Evolutionary conservation across 1,284 basidiomycete genomes (phyloP).

Genomic region (Ustilago xerochloae): DNA sequence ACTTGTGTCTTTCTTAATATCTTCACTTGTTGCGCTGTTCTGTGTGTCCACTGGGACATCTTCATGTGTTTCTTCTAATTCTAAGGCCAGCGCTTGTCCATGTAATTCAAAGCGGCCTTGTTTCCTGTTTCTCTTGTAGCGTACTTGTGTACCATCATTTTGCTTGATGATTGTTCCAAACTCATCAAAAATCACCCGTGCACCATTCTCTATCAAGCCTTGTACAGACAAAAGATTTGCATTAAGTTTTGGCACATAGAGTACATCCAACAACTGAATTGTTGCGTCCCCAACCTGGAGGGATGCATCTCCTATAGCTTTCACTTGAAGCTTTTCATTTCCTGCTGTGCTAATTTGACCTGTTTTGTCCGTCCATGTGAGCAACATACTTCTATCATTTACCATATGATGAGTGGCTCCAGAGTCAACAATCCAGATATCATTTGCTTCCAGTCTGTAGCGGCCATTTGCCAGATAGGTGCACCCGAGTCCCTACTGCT

Average conservation of each 20-base stretch:
- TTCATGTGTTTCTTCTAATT: neutral
- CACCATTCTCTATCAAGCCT: neutral
- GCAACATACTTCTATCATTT: neutral
- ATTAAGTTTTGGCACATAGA: constrained; percentile 3
- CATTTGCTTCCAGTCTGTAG: neutral
- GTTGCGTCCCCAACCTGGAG: neutral
- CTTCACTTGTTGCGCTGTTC: neutral
- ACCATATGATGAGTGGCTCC: constrained; percentile 7
- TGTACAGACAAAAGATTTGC: constrained; percentile 2
- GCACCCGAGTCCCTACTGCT: neutral
- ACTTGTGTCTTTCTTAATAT: neutral
- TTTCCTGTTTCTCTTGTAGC: neutral
- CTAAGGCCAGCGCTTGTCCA: neutral
- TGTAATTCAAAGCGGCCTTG: neutral
- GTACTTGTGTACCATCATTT: neutral
- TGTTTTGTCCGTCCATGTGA: neutral
- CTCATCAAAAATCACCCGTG: constrained; percentile 3
- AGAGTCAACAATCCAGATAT: neutral
- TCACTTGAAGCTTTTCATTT: neutral
- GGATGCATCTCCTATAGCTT: neutral
- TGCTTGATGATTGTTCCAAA: neutral
- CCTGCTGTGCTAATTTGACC: neutral
- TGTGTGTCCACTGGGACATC: neutral
- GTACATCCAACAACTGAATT: neutral
- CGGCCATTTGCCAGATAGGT: neutral